phyloP scores from a whole-genome alignment of 2,329 filamentous ascomycete species.

The Cladorrhinum sp. region DNA sequence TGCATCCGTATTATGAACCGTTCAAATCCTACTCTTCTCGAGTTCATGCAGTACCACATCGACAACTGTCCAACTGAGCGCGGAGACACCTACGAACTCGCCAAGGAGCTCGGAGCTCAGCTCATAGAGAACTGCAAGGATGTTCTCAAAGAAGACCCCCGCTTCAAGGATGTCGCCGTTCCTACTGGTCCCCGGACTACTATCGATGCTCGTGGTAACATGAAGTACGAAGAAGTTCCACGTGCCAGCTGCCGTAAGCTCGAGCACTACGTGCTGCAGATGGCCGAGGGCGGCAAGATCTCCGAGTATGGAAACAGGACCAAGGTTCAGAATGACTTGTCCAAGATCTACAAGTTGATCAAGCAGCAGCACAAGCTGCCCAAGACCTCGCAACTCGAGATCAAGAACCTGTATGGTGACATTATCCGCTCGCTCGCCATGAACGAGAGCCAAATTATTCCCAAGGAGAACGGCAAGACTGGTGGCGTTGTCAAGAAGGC shows the following conservation, averaged over 20 bases:
- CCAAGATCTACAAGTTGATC: conserved; percentile 96
- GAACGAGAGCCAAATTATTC: conserved; percentile 97
- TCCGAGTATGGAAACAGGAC: conserved; percentile 97
- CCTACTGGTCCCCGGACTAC: conserved; percentile 90
- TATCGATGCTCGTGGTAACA: conserved; percentile 87
- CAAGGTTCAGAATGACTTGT: conserved; percentile 94
- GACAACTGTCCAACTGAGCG: conserved; percentile 96
- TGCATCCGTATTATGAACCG: conserved; percentile 99
- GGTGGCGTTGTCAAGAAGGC: conserved; percentile 31
- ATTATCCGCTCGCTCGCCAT: conserved; percentile 91
- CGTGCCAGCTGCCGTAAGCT: conserved; percentile 90
- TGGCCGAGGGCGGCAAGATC: conserved; percentile 97
- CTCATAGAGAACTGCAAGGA: conserved; percentile 98
- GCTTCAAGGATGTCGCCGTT: conserved; percentile 92
- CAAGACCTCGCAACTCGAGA: conserved; percentile 92
- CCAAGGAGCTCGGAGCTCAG: conserved; percentile 87
- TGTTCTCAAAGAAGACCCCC: conserved; percentile 75
- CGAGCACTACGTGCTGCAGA: conserved; percentile 96
- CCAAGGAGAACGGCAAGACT: conserved; percentile 73
- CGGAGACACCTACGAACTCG: conserved; percentile 96
- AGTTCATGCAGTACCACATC: conserved; percentile 99
- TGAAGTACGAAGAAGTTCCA: conserved; percentile 86
- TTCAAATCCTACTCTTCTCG: conserved; percentile 89
- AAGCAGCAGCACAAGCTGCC: conserved; percentile 97
- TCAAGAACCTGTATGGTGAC: conserved; percentile 91